phyloP scores from a whole-genome alignment of 345 rosid genomes.

The Luvunga scandens region DNA sequence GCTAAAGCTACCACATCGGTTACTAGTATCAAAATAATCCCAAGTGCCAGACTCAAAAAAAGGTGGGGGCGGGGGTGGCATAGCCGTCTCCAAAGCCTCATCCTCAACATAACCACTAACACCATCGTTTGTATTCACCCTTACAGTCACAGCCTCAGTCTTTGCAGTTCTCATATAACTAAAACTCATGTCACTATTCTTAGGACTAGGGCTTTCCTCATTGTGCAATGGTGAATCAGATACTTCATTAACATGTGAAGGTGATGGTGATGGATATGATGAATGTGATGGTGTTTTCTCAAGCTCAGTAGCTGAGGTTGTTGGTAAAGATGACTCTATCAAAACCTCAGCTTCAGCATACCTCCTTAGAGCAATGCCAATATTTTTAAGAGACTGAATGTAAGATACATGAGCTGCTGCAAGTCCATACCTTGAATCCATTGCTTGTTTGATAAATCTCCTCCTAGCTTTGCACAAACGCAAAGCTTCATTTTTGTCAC shows the following conservation, averaged over 20 bases:
- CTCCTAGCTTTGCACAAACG: conserved; percentile 70
- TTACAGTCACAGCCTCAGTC: conserved; percentile 49
- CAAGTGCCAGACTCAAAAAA: conserved; percentile 59
- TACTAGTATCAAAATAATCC: conserved; percentile 77
- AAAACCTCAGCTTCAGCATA: conserved; percentile 70
- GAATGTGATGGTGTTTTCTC: conserved; percentile 79
- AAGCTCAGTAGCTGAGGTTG: conserved; percentile 70
- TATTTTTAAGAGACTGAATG: conserved; percentile 62
- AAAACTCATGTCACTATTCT: conserved; percentile 27
- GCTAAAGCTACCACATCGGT: conserved; percentile 61
- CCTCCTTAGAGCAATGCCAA: conserved; percentile 73
- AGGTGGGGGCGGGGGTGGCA: conserved; percentile 58
- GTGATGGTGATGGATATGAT: conserved; percentile 71
- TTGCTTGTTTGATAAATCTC: conserved; percentile 69
- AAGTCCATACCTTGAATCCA: conserved; percentile 73
- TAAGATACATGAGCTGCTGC: conserved; percentile 95
- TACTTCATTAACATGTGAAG: conserved; percentile 47
- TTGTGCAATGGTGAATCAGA: conserved; percentile 59
- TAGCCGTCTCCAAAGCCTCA: conserved; percentile 31
- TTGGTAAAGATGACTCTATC: conserved; percentile 61
- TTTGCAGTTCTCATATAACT: conserved; percentile 50
- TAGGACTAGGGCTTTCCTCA: conserved; percentile 33
- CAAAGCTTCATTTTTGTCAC: conserved; percentile 57
- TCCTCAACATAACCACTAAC: conserved; percentile 37
- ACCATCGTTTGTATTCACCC: conserved; percentile 40